These are phyloP conservation scores for Chrysosporium queenslandicum DNA, from an alignment of 2,329 filamentous ascomycete species.

Conservation along the genomic window DNA sequence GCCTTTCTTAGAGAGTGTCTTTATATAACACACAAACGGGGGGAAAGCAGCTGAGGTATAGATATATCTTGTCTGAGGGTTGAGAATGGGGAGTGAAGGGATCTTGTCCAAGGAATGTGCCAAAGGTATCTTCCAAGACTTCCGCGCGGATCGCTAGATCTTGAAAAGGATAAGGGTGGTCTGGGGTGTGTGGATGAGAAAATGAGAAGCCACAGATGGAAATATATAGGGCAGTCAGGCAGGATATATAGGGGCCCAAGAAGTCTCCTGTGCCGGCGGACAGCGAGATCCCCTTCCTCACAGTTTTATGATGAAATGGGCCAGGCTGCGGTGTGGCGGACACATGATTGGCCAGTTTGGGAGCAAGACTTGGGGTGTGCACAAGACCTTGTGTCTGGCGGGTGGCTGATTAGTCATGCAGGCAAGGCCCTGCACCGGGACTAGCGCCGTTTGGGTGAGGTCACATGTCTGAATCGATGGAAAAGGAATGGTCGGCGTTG, in stretches of 20 bases:
- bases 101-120: not conserved
- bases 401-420: not conserved
- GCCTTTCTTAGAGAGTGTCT: not conserved
- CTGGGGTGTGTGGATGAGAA: constrained; percentile 5
- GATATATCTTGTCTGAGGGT: not conserved
- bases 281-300: not conserved
- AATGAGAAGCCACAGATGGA: constrained; percentile 9
- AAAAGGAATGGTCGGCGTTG: not conserved
- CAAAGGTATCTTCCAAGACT: constrained; percentile 1
- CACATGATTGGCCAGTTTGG: constrained; percentile 30
- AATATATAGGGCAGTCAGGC: constrained; percentile 11
- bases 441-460: not conserved
- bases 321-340: constrained; percentile 8
- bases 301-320: constrained; percentile 9
- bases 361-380: constrained; percentile 19
- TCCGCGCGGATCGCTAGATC: constrained; percentile 7
- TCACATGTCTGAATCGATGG: not conserved
- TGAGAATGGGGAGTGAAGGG: not conserved
- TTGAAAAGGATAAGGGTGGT: constrained; percentile 6
- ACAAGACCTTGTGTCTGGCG: constrained; percentile 1
- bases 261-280: not conserved
- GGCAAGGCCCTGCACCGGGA: not conserved
- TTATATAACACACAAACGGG: not conserved
- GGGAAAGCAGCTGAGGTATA: not conserved
- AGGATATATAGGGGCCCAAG: constrained; percentile 8